Evolutionary conservation across 768 basidiomycete species (phyloP).

Genomic region (Mycena kentingensis): DNA sequence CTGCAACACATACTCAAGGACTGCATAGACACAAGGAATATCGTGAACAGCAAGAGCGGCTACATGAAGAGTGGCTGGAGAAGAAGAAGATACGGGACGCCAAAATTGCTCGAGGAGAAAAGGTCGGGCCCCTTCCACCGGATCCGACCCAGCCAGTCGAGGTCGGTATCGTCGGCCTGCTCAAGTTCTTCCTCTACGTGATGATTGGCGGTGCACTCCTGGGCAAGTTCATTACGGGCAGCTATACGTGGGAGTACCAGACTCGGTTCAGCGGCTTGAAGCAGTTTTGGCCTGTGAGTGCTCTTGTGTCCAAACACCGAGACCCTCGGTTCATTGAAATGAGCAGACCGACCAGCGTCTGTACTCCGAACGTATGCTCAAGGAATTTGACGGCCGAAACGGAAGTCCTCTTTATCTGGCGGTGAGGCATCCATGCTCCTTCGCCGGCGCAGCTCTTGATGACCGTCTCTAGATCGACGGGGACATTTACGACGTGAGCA

Average conservation of each 20-base stretch:
- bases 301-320: not conserved
- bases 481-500: slow-evolving; percentile 91
- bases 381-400: slow-evolving; percentile 70
- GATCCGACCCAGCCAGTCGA: slow-evolving; percentile 74
- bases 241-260: slow-evolving; percentile 81
- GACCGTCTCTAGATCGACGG: slow-evolving; percentile 71
- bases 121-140: slow-evolving; percentile 68
- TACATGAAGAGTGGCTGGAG: slow-evolving; percentile 66
- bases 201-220: slow-evolving; percentile 57
- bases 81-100: slow-evolving; percentile 72
- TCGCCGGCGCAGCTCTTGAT: slow-evolving; percentile 1
- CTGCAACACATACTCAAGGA: slow-evolving; percentile 4
- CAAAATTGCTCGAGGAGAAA: slow-evolving; percentile 73
- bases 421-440: slow-evolving; percentile 45
- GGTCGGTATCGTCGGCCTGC: slow-evolving; percentile 61
- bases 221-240: slow-evolving; percentile 86
- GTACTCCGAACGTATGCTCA: slow-evolving; percentile 73
- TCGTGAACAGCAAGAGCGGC: slow-evolving; percentile 58
- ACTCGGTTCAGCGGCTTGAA: slow-evolving; percentile 61
- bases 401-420: slow-evolving; percentile 81
- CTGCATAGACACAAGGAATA: slow-evolving; percentile 63
- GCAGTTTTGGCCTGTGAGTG: slow-evolving; percentile 64
- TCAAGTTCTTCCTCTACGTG: slow-evolving; percentile 68
- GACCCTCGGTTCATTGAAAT: not conserved
- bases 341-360: slow-evolving; percentile 57